Evolutionary conservation across 306 rosid genomes (phyloP).

Genomic region (Amphicarpaea edgeworthii): DNA sequence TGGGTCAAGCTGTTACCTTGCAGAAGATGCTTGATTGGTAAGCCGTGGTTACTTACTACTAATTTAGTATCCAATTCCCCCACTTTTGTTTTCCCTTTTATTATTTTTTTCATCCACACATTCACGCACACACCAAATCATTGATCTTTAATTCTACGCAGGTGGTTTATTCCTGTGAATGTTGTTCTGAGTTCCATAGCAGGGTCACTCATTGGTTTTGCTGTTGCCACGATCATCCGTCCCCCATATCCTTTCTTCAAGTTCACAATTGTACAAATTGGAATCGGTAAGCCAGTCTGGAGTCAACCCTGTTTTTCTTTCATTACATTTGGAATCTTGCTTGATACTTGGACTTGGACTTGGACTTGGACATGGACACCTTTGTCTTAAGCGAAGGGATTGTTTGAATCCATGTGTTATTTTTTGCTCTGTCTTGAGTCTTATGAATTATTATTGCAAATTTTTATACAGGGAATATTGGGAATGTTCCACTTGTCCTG

Average conservation of each 20-base stretch:
- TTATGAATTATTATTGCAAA: conserved; percentile 5
- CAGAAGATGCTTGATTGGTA: conserved; percentile 90
- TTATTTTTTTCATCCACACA: neutral
- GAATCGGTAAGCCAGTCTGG: conserved; percentile 69
- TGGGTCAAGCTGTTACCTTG: conserved; percentile 87
- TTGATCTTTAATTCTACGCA: conserved; percentile 44
- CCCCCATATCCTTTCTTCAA: conserved; percentile 98
- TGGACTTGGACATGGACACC: conserved; percentile 4
- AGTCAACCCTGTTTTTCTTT: conserved; percentile 19
- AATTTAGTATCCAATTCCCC: neutral
- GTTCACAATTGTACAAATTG: conserved; percentile 86
- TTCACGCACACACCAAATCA: too few species aligned
- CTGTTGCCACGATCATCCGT: conserved; percentile 73
- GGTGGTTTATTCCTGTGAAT: conserved; percentile 99
- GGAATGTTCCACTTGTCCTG: conserved; percentile 96
- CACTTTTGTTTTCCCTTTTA: neutral
- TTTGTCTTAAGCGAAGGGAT: conserved; percentile 22
- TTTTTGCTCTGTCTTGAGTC: conserved; percentile 35
- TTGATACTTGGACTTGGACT: conserved; percentile 18
- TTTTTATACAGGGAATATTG: conserved; percentile 85
- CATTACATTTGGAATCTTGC: neutral
- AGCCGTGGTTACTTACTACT: conserved; percentile 39
- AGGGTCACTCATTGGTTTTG: conserved; percentile 87
- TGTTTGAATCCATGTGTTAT: conserved; percentile 27
- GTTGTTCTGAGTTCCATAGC: conserved; percentile 72